Evolutionary conservation across 371 early-diverging fungal genomes (phyloP).

Genomic region (Lichtheimia ramosa): DNA sequence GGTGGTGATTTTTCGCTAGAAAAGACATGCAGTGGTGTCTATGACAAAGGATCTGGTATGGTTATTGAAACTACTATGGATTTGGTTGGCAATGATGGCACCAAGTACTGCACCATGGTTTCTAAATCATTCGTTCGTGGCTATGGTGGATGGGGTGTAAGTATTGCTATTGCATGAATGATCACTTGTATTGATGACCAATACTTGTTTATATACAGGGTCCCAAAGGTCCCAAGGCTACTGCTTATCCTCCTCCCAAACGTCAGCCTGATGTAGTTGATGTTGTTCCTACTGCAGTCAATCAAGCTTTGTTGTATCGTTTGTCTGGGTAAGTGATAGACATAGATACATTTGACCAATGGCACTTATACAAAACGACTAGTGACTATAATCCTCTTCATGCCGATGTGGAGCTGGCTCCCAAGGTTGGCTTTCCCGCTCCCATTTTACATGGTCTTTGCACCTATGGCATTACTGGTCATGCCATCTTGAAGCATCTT

Average conservation of each 20-base stretch:
- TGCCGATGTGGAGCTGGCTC: slow-evolving; percentile 63
- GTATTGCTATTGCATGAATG: background rate
- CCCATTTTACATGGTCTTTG: slow-evolving; percentile 77
- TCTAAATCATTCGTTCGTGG: slow-evolving; percentile 60
- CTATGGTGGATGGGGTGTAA: slow-evolving; percentile 60
- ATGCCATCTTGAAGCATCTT: slow-evolving; percentile 57
- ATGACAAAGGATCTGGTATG: slow-evolving; percentile 66
- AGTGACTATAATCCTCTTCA: slow-evolving; percentile 75
- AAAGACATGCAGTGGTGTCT: slow-evolving; percentile 57
- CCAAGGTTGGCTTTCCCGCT: slow-evolving; percentile 65
- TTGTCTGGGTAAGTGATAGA: slow-evolving; percentile 52
- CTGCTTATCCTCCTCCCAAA: slow-evolving; percentile 51
- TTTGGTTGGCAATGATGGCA: slow-evolving; percentile 42
- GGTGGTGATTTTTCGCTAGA: slow-evolving; percentile 59
- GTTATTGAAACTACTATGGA: slow-evolving; percentile 63
- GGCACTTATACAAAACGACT: slow-evolving; percentile 1
- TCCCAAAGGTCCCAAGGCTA: slow-evolving; percentile 63
- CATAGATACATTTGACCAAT: background rate
- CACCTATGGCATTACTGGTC: slow-evolving; percentile 66
- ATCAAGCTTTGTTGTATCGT: slow-evolving; percentile 71
- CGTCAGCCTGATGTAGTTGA: slow-evolving; percentile 63
- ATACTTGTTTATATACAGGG: slow-evolving; percentile 26
- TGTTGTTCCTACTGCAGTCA: slow-evolving; percentile 39
- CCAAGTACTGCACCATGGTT: slow-evolving; percentile 56
- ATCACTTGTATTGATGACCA: background rate